Evolutionary conservation across 768 basidiomycete genomes (phyloP).

Genomic region (Leccinellum albellum): DNA sequence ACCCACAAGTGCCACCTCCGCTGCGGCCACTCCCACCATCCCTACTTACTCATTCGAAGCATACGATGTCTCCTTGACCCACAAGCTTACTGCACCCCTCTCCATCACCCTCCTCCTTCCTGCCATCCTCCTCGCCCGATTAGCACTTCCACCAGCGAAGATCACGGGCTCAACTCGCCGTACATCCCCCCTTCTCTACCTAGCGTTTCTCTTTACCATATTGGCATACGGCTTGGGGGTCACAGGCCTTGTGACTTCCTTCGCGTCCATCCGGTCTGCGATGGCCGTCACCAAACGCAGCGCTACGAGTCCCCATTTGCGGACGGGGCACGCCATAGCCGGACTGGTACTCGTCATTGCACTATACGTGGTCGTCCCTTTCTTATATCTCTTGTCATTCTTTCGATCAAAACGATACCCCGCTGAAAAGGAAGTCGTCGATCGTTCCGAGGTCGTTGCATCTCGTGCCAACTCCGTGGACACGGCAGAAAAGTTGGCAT

Average conservation of each 20-base stretch:
- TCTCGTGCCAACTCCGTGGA: constrained; percentile 38
- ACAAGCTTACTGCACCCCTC: constrained; percentile 46
- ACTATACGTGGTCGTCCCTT: constrained; percentile 53
- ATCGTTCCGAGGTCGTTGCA: constrained; percentile 22
- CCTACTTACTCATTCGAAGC: constrained; percentile 21
- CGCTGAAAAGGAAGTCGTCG: constrained; percentile 18
- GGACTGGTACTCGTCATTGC: constrained; percentile 62
- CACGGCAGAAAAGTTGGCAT: constrained; percentile 40
- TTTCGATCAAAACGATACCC: constrained; percentile 11
- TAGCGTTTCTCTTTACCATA: constrained; percentile 39
- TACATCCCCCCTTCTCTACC: constrained; percentile 31
- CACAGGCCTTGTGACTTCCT: constrained; percentile 57
- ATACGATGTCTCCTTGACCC: constrained; percentile 42
- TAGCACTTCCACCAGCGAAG: constrained; percentile 38
- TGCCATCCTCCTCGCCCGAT: constrained; percentile 39
- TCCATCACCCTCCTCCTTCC: constrained; percentile 46
- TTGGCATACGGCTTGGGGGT: constrained; percentile 58
- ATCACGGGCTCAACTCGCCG: constrained; percentile 18
- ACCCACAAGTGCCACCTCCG: constrained; percentile 11
- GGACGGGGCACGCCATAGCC: constrained; percentile 60
- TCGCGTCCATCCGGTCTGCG: constrained; percentile 49
- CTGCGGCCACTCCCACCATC: neutral
- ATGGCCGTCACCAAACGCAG: constrained; percentile 31
- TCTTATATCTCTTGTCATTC: constrained; percentile 33
- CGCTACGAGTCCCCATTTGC: constrained; percentile 35